Evolutionary conservation across 306 rosid species (phyloP), one percentile per base, ranked within the genome.

Genomic region (Dryas octopetala): DNA sequence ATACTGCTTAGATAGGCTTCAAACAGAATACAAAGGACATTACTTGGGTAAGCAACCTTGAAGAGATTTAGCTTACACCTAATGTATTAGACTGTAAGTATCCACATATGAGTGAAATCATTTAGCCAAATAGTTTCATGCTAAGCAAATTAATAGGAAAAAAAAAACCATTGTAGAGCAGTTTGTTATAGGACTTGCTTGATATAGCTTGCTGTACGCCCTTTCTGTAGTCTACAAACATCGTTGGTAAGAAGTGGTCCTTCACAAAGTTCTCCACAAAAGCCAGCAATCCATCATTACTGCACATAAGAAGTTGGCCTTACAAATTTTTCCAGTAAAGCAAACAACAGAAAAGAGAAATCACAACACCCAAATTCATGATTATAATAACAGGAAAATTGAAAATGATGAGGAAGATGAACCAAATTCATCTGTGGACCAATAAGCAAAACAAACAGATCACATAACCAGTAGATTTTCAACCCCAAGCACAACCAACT

Each of bases 161-260:
- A 66, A 57, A 50, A 1, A 46, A 45, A 40, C 40, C 45, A 65
- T 12, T 53, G 7, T 15, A 65, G 59, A 59, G 68, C 68, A 79
- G 71, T 55, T 80, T 85, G 75, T 80, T 62, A 62, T 61, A 74
- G 85, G 82, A 92, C 98, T 90, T 92, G 86, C 99, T 96, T 86
- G 99, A 96, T 85, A 96, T 96, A 82, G 99, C 99, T 84, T 96
- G 99, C 66, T 96, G 99, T 72, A 96, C 98, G 73, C 98, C 85
- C 83, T 96, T 96, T 80, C 99, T 86, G 89, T 96, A 96, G 88
- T 96, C 99, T 73, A 96, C 99, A 74, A 92, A 96, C 98, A 96
- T 90, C 51, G 98, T 92, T 45, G 99, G 99, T 73, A 96, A 82
- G 69, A 96, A 96, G 76, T 88, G 99, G 86, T 96, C 99, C 90